phyloP scores from a whole-genome alignment of 1,284 basidiomycete genomes.

The Cerrena zonata region DNA sequence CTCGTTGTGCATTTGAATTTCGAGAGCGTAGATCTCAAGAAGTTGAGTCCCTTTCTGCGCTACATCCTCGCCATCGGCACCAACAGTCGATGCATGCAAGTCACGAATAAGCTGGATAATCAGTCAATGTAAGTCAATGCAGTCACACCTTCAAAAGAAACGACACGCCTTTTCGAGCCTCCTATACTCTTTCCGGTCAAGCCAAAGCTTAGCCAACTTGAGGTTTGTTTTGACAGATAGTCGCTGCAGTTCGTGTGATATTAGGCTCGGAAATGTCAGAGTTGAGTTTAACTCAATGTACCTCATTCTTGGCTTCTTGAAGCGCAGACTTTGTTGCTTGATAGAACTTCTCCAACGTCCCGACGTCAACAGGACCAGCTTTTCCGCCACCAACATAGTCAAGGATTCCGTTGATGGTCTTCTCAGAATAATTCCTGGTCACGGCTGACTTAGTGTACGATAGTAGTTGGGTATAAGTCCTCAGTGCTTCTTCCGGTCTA shows the following conservation, averaged over 20 bases:
- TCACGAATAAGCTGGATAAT: slow-evolving; percentile 61
- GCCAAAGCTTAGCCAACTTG: slow-evolving; percentile 95
- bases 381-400: slow-evolving; percentile 97
- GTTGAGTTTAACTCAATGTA: slow-evolving; percentile 30
- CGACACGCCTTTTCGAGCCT: slow-evolving; percentile 71
- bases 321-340: slow-evolving; percentile 86
- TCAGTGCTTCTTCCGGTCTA: slow-evolving; percentile 78
- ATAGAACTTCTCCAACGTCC: slow-evolving; percentile 91
- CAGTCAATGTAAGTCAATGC: neutral
- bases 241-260: slow-evolving; percentile 44
- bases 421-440: slow-evolving; percentile 90
- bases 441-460: slow-evolving; percentile 91
- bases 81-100: slow-evolving; percentile 61
- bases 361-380: slow-evolving; percentile 75
- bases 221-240: slow-evolving; percentile 93
- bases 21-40: slow-evolving; percentile 96
- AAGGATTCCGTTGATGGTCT: slow-evolving; percentile 96
- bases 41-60: slow-evolving; percentile 86
- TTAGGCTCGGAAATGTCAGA: neutral
- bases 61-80: slow-evolving; percentile 73
- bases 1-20: slow-evolving; percentile 99
- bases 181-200: slow-evolving; percentile 87
- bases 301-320: slow-evolving; percentile 93
- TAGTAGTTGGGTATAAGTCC: slow-evolving; percentile 80
- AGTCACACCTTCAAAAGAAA: slow-evolving; percentile 1